These are phyloP conservation scores for Nitzschia putrida DNA, from an alignment of 108 stramenopile genomes.

Conservation along the genomic window DNA sequence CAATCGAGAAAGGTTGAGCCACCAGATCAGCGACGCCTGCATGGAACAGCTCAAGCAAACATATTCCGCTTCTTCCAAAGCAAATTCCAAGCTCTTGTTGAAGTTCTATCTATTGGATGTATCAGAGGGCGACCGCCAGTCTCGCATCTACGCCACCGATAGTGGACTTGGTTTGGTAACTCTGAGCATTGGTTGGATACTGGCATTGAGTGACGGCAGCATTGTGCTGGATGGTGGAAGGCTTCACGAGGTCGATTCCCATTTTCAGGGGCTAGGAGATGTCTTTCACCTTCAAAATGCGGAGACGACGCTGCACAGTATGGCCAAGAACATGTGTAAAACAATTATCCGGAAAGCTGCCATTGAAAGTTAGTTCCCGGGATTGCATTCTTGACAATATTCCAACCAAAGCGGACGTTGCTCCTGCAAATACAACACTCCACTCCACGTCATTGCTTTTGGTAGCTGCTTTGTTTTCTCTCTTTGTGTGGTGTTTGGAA, in stretches of 20 bases:
- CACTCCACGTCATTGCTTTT: too few species aligned
- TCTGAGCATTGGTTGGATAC: not conserved
- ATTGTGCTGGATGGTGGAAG: conserved; percentile 15
- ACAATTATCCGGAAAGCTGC: not conserved
- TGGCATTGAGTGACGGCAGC: conserved; percentile 6
- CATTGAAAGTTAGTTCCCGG: not conserved
- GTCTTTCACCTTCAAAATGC: not conserved
- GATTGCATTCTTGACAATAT: not conserved
- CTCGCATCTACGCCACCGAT: conserved; percentile 9
- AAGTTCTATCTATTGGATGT: conserved; percentile 5
- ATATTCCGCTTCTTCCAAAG: not conserved
- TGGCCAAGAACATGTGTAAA: conserved; percentile 11
- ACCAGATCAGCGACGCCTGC: not conserved
- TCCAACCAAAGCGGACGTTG: too few species aligned
- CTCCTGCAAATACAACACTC: too few species aligned
- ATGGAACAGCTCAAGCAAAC: not conserved
- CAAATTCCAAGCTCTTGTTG: conserved; percentile 2
- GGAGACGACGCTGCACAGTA: conserved; percentile 4
- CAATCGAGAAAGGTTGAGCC: not conserved
- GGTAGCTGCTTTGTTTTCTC: too few species aligned
- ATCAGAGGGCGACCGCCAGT: not conserved
- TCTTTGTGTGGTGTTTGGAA: too few species aligned
- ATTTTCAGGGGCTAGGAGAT: conserved; percentile 6
- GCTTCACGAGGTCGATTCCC: not conserved
- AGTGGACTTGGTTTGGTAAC: conserved; percentile 6